These are phyloP conservation scores for Deuterostichococcus epilithicus DNA, from an alignment of 139 green algal genomes.

Conservation along the genomic window DNA sequence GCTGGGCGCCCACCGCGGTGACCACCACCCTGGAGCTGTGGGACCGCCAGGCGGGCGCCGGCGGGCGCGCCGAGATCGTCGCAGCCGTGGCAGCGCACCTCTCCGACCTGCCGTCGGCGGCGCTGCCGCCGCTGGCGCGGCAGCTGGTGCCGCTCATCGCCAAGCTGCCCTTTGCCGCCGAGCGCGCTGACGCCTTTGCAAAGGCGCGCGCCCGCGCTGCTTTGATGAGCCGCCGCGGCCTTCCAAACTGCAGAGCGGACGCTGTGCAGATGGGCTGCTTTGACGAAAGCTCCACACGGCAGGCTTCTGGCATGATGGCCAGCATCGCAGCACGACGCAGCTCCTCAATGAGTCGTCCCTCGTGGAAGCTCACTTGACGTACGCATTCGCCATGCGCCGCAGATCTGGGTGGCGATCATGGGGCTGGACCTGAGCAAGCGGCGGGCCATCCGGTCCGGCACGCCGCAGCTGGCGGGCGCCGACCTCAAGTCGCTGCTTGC, in stretches of 20 bases:
- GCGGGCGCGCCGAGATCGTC: constrained; percentile 14
- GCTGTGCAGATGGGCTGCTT: no score
- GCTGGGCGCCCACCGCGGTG: constrained; percentile 12
- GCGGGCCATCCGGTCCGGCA: not conserved
- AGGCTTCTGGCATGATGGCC: no score
- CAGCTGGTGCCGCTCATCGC: constrained; percentile 25
- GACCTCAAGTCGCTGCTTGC: constrained; percentile 17
- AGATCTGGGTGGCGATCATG: constrained; percentile 6
- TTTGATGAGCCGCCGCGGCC: no score
- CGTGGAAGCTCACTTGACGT: no score
- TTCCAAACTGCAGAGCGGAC: no score
- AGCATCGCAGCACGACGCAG: no score
- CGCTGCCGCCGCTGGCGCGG: constrained; percentile 6
- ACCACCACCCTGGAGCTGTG: constrained; percentile 27
- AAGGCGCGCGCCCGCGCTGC: no score
- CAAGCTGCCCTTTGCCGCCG: constrained; percentile 8
- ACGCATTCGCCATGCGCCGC: no score
- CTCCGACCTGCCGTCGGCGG: constrained; percentile 5
- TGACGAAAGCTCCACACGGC: no score
- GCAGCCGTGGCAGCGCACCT: constrained; percentile 3
- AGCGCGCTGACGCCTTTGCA: constrained; percentile 7
- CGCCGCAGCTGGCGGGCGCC: not conserved
- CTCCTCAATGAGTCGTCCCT: no score
- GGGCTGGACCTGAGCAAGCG: constrained; percentile 15
- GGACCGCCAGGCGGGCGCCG: constrained; percentile 9